Conservation (phyloP, 495 filamentous ascomycete genomes). For the Cercophora samala region DNA sequence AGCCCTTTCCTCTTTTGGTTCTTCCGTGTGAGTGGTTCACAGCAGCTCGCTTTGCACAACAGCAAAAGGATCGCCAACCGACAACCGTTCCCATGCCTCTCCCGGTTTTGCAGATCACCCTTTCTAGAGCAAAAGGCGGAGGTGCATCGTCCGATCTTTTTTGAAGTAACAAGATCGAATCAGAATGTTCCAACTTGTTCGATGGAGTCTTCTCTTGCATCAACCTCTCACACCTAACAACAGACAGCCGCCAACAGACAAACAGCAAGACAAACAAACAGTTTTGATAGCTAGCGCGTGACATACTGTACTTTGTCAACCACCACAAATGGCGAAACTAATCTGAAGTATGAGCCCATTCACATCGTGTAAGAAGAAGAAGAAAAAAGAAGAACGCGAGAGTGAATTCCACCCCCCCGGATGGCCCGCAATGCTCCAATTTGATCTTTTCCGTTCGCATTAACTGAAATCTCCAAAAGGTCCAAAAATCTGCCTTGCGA, state of each 20-base stretch:
- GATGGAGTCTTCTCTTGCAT: neutral
- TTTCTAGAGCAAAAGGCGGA: neutral
- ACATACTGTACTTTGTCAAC: no score
- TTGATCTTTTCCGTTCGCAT: neutral
- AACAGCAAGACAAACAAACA: neutral
- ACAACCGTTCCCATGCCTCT: neutral
- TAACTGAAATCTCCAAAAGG: neutral
- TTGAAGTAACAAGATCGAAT: neutral
- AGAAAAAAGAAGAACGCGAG: neutral
- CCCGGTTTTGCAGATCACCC: neutral
- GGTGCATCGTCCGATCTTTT: neutral
- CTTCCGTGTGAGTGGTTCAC: neutral
- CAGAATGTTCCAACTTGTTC: neutral
- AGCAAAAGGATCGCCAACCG: neutral
- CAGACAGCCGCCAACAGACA: neutral
- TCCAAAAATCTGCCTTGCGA: neutral
- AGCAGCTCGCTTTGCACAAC: neutral
- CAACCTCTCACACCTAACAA: no score
- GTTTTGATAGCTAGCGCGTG: neutral
- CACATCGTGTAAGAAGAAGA: neutral
- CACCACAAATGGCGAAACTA: neutral
- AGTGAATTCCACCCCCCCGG: neutral
- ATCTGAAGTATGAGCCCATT: neutral
- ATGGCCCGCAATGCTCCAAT: neutral
- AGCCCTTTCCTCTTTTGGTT: neutral